These are phyloP conservation scores for Eutrema heterophyllum DNA, from an alignment of 345 rosid genomes.

Conservation along the genomic window DNA sequence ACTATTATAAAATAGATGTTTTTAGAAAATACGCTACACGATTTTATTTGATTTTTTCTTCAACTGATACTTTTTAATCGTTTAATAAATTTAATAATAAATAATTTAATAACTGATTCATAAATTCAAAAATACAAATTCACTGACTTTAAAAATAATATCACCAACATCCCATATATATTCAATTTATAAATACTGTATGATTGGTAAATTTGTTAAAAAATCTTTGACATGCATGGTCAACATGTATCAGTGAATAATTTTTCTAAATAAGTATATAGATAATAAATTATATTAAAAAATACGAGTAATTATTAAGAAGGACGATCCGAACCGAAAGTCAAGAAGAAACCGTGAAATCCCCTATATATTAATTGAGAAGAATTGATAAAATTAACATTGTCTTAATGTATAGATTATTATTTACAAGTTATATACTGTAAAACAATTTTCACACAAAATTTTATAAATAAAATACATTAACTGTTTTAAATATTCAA, in stretches of 20 bases:
- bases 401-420: too few species aligned
- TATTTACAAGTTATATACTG: too few species aligned
- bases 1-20: background rate
- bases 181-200: background rate
- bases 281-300: background rate
- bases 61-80: too few species aligned
- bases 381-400: too few species aligned
- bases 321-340: conserved; percentile 50
- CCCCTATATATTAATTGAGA: too few species aligned
- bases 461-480: too few species aligned
- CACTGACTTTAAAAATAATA: background rate
- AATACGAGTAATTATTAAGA: conserved; percentile 19
- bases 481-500: too few species aligned
- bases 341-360: conserved; percentile 57
- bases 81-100: background rate
- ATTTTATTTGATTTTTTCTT: too few species aligned
- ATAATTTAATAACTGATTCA: background rate
- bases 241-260: background rate
- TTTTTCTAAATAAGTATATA: background rate
- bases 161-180: background rate
- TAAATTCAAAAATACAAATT: background rate
- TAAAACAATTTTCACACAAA: too few species aligned
- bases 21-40: background rate
- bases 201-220: background rate
- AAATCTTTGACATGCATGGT: background rate